Base-by-base conservation (phyloP, 2,329 filamentous ascomycete genomes). In the Paecilomyces formosus region DNA sequence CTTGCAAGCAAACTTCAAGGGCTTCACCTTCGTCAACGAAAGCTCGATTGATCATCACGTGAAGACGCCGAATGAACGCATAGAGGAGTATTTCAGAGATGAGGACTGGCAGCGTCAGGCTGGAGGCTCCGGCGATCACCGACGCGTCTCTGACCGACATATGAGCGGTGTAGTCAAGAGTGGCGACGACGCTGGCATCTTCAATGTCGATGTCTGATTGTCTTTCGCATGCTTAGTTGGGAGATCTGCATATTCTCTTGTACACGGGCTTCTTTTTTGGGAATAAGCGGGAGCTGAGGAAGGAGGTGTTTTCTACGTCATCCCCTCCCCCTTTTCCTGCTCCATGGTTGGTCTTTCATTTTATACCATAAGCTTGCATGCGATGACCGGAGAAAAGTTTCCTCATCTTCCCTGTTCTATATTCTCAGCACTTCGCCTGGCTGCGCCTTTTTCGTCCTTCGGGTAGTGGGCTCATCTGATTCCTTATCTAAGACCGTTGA, bases 11-110 rank as follows among this genome's bases (percentile, higher is more conserved):
- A 97, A 97, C 71, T 99, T 99, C 80, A 90, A 94, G 69, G 94
- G 94, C 33, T 99, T 99, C 75, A 99, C 94, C 0, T 99, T 96
- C 73, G 94, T 97, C n/a, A 94, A 97, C 67, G 93, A 97, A 77
- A 97, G 90, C 69, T 90, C 90, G 1, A 87, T 99, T 58, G 92
- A 97, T 56, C 90, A 75, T 51, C 72, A 76, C 53, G 63, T 76
- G 54, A 72, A 70, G 58, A 64, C 72, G 30, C 62, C 66, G 18
- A 66, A 65, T 13, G 74, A 78, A 31, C 69, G 68, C 7, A 75
- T 78, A 74, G 75, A 78, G 28, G 76, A 78, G 56, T 75, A 77
- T 51, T 63, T 64, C 56, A 72, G 76, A 57, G 69, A 72, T 18
- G 77, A 79, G 12, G 67, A 73, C 12, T 72, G 68, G 68, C 70